Conservation (phyloP, 1,284 basidiomycete species). For the Sporisorium reilianum region DNA sequence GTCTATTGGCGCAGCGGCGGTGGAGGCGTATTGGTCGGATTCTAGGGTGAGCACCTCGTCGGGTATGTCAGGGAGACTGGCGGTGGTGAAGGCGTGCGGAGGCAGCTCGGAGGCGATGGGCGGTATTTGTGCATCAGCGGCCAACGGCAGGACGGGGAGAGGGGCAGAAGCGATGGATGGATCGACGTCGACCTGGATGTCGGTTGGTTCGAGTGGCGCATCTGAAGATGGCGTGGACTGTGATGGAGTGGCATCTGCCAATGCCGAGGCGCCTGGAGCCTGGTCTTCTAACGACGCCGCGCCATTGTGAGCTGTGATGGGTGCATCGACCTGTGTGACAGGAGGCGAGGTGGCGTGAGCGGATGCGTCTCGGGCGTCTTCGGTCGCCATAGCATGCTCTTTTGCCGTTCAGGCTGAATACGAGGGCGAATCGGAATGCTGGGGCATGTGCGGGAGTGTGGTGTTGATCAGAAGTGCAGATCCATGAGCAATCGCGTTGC, state of each 20-base stretch:
- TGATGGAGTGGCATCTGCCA: conserved; percentile 3
- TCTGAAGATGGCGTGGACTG: not conserved
- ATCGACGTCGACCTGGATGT: conserved; percentile 3
- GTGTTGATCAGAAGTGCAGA: conserved; percentile 3
- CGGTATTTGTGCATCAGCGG: conserved; percentile 13
- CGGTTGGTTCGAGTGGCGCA: not conserved
- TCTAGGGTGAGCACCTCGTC: conserved; percentile 37
- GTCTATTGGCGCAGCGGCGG: conserved; percentile 18
- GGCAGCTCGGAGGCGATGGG: conserved; percentile 11
- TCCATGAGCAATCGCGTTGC: conserved; percentile 16
- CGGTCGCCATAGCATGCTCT: conserved; percentile 42
- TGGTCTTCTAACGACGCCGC: conserved; percentile 1
- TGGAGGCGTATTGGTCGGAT: conserved; percentile 6
- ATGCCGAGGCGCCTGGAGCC: not conserved
- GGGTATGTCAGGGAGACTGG: conserved; percentile 41
- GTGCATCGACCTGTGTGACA: conserved; percentile 12
- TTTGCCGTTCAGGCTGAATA: conserved; percentile 13
- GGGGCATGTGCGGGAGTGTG: conserved; percentile 23
- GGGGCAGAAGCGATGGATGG: conserved; percentile 12
- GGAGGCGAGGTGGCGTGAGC: conserved; percentile 13
- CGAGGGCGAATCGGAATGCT: conserved; percentile 1
- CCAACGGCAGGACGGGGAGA: conserved; percentile 2
- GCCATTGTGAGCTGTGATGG: conserved; percentile 14
- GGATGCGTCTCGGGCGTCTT: conserved; percentile 15
- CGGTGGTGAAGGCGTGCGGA: conserved; percentile 24